These are phyloP conservation scores for Ogataea methylovora DNA, from an alignment of 805 yeast species.

Conservation along the genomic window DNA sequence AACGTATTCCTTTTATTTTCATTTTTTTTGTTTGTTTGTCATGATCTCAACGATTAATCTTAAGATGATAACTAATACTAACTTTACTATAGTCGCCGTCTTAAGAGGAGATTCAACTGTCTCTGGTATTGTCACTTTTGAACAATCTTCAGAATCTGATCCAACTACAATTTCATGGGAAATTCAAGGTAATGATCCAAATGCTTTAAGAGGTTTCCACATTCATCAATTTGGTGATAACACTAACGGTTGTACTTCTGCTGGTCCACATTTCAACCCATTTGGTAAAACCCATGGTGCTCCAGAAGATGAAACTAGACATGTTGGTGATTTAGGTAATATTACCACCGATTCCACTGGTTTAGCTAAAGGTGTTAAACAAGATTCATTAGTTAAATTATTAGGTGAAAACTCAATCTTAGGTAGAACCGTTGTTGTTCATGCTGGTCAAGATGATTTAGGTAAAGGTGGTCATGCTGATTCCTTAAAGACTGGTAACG, in stretches of 20 bases:
- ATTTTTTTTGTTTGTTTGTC: background rate
- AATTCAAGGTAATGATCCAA: conserved; percentile 80
- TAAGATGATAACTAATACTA: background rate
- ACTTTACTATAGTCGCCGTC: conserved; percentile 63
- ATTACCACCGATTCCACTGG: conserved; percentile 81
- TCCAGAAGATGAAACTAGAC: conserved; percentile 74
- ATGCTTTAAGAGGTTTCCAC: conserved; percentile 95
- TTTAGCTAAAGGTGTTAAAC: conserved; percentile 83
- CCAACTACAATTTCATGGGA: conserved; percentile 88
- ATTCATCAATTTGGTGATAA: conserved; percentile 97
- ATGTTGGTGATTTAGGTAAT: conserved; percentile 97
- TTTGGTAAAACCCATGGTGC: conserved; percentile 86
- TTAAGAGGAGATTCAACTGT: conserved; percentile 92
- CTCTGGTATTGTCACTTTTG: conserved; percentile 80
- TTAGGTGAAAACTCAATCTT: conserved; percentile 81
- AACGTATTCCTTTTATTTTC: no score
- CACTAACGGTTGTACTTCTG: conserved; percentile 98
- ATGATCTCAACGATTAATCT: conserved; percentile 1
- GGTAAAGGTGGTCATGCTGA: conserved; percentile 93
- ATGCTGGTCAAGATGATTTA: conserved; percentile 86
- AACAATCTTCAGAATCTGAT: conserved; percentile 69
- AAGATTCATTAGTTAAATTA: conserved; percentile 71
- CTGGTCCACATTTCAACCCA: conserved; percentile 97
- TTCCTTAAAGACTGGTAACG: conserved; percentile 92
- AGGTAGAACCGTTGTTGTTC: conserved; percentile 95